A percentile compares a stretch with the other conserved stretches of the same genome.
phyloP scores from a whole-genome alignment of 2,329 filamentous ascomycete species.

The Esteya vermicola region DNA sequence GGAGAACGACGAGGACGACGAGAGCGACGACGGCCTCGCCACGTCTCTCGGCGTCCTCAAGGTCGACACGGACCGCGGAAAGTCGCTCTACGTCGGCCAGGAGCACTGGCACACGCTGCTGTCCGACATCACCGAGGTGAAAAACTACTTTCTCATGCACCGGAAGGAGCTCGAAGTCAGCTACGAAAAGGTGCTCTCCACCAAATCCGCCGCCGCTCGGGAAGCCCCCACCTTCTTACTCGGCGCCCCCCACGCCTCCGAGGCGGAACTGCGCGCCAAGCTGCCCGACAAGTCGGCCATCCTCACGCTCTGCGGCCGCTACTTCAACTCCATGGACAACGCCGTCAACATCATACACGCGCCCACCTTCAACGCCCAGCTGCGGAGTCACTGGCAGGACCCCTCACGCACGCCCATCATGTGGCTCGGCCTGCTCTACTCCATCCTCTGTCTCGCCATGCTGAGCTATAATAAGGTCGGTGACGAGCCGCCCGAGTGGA shows the following conservation, averaged over 20 bases:
- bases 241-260: slow-evolving; percentile 55
- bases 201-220: slow-evolving; percentile 43
- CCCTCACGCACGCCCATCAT: slow-evolving; percentile 59
- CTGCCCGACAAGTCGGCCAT: slow-evolving; percentile 71
- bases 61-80: slow-evolving; percentile 62
- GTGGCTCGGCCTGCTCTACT: slow-evolving; percentile 66
- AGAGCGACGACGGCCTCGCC: slow-evolving; percentile 53
- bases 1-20: slow-evolving; percentile 37
- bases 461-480: slow-evolving; percentile 67
- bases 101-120: slow-evolving; percentile 74
- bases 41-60: slow-evolving; percentile 71
- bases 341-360: slow-evolving; percentile 65
- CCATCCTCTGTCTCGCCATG: slow-evolving; percentile 63
- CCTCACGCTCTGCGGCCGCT: slow-evolving; percentile 74
- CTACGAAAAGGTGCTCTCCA: slow-evolving; percentile 58
- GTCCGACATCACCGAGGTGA: slow-evolving; percentile 79
- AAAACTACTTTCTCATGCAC: slow-evolving; percentile 73
- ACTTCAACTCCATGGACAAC: slow-evolving; percentile 71
- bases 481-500: slow-evolving; percentile 67
- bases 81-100: slow-evolving; percentile 69
- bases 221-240: slow-evolving; percentile 68
- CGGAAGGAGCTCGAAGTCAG: slow-evolving; percentile 82
- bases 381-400: slow-evolving; percentile 53
- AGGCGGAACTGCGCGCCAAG: slow-evolving; percentile 62
- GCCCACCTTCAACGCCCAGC: slow-evolving; percentile 69